Evolutionary conservation across 306 rosid genomes (phyloP), one percentile per base, ranked within the genome.

Genomic region (Lithocarpus polystachyus): DNA sequence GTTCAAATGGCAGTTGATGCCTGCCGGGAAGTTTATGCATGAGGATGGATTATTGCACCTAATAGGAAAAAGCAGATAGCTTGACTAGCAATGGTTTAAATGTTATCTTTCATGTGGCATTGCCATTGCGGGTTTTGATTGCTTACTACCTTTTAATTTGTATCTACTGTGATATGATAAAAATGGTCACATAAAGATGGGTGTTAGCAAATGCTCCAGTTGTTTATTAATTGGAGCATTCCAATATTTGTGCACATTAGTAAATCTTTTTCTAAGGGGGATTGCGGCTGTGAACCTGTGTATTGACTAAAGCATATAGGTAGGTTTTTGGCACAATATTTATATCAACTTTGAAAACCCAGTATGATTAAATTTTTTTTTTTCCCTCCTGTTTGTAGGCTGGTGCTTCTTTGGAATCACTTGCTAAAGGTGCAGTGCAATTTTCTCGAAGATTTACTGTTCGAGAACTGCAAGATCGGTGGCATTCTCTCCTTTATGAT

Each of bases 371-470:
- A 5, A 1, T 35, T 35, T 28, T 57, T 83, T 78, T 40, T 57
- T 86, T 54, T 19, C 71, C 60, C 71, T 26, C 73, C 72, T 59
- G 55, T 79, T 72, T 88, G 54, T 86, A 96, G 99, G 93, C 90
- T 6, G 98, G 98, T 81, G 99, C 99, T 88, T 96, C 99, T 29
- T 86, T 96, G 81, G 99, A 96, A 77, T 90, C 99, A 65, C 97
- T 96, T 74, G 98, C 99, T 5, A 96, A 96, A 84, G 99, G 99
- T 14, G 98, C 98, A 4, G 98, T 93, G 77, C 94, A 88, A 72
- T 96, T 96, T 89, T 90, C 99, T 81, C 86, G 82, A 33, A 91
- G 90, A 77, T 96, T 83, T 84, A 85, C 89, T 78, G 80, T 89
- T 76, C 83, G 69, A 61, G 99, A 96, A 71, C 84, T 96, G 81